Base-by-base conservation (phyloP, 176 grass and related monocot species). In the Musa beccarii region DNA sequence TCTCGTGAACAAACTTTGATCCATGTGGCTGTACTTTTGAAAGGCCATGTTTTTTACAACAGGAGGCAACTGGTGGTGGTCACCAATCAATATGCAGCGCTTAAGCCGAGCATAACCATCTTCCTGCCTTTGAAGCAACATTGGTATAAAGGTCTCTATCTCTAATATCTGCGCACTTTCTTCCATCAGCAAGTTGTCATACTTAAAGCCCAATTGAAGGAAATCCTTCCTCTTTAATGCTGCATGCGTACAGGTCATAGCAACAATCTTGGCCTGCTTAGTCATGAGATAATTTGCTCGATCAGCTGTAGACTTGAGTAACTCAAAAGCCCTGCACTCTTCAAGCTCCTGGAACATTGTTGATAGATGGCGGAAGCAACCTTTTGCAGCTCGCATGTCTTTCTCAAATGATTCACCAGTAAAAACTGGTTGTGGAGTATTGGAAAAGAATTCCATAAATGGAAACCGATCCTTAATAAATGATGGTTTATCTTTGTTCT, bases 31-130 rank as follows among this genome's bases (percentile, higher is more conserved):
- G 77, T 99, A 99, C 73, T 99, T 99, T 77, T 99, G 90, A 76
- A 99, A 99, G 69, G 95, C 95, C 90, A 99, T 99, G 59, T 99
- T 94, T 84, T 99, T 99, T 49, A 99, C 95, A 8, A 99, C 95
- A 54, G 95, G 90, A 17, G 95, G 95, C 70, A 99, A 78, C 76
- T 99, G 95, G 81, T 94, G 95, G 80, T 94, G 95, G 69, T 99
- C 95, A 79, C 95, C 95, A 80, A 99, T 94, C 78, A 99, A 77
- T 84, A 99, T 94, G 76, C 95, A 99, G 17, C 95, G 79, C 76
- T 99, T 99, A 59, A 99, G 84, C 55, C 88, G 95, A 77, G 95
- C 88, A 72, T 94, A 75, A 11, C 90, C 95, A 69, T 99, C 95
- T 83, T 99, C 95, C 81, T 99, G 95, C 73, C 88, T 73, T 73